Conservation (phyloP, 805 yeast species). For the Saccharomycopsis synnaedendra region DNA sequence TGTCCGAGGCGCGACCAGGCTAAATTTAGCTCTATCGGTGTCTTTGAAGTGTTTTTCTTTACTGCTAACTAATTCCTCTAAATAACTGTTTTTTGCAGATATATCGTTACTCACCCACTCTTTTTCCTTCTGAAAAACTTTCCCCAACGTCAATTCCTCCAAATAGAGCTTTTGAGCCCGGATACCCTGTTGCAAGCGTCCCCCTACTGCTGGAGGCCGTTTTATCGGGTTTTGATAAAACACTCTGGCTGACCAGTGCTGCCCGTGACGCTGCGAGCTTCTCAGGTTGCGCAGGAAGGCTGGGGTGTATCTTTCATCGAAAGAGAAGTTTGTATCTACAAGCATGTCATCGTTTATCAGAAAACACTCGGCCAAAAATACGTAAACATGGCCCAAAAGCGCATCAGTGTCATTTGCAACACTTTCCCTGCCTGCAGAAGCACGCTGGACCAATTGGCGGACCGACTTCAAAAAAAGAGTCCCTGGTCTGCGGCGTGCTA, state of each 20-base stretch:
- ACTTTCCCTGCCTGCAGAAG: neutral
- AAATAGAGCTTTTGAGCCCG: no score
- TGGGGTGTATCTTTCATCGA: neutral
- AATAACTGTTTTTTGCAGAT: neutral
- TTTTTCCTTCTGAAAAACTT: neutral
- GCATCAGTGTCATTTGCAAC: neutral
- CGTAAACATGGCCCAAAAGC: conserved; percentile 1
- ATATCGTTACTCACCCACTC: neutral
- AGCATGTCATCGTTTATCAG: conserved; percentile 4
- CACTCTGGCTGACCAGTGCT: no score
- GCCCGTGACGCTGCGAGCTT: no score
- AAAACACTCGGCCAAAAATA: conserved; percentile 5
- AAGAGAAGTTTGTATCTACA: neutral
- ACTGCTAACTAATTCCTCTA: neutral
- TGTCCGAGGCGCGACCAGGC: no score
- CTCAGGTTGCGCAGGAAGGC: no score
- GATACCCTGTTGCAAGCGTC: no score
- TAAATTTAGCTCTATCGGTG: no score
- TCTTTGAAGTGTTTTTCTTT: neutral
- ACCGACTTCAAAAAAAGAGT: neutral
- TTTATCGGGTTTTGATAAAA: no score
- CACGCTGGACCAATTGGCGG: conserved; percentile 1
- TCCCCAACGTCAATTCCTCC: neutral
- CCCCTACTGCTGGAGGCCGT: no score
- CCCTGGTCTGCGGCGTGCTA: conserved; percentile 13